phyloP scores from a whole-genome alignment of 176 grass and related monocot genomes.

The Puya raimondii region DNA sequence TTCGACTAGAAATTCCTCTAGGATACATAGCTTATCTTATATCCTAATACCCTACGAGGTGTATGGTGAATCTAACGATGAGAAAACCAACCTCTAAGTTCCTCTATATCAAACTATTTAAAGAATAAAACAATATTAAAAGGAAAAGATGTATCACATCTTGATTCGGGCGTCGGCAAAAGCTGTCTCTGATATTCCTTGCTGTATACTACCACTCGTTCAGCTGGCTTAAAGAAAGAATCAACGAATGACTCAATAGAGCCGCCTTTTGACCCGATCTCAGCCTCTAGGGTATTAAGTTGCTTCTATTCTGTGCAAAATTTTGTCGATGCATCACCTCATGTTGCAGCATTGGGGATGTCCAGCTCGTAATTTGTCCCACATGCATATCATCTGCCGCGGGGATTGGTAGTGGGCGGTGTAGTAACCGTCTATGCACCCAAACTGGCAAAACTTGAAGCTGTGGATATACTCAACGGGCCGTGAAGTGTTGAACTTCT shows the following conservation, averaged over 20 bases:
- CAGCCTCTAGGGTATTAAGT: neutral
- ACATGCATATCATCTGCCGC: slow-evolving; percentile 78
- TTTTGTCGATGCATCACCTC: slow-evolving; percentile 33
- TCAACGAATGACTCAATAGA: neutral
- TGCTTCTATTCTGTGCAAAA: neutral
- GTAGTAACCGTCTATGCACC: slow-evolving; percentile 67
- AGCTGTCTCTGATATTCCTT: too few relatives aligned
- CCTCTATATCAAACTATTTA: neutral
- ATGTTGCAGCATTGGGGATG: slow-evolving; percentile 63
- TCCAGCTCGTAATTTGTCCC: slow-evolving; percentile 60
- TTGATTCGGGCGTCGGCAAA: neutral
- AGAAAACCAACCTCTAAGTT: neutral
- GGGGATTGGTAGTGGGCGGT: slow-evolving; percentile 86
- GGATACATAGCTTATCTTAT: neutral
- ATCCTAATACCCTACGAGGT: neutral
- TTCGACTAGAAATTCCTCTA: neutral
- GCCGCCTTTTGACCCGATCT: neutral
- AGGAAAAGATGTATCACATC: neutral
- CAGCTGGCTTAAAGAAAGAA: neutral
- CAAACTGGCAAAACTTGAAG: slow-evolving; percentile 64
- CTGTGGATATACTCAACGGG: slow-evolving; percentile 56
- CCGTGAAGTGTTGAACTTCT: slow-evolving; percentile 55
- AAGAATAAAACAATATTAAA: neutral
- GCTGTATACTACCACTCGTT: too few relatives aligned
- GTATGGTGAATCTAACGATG: neutral